Evolutionary conservation across 495 filamentous ascomycete genomes (phyloP).

Genomic region (Friedmanniomyces endolithicus): DNA sequence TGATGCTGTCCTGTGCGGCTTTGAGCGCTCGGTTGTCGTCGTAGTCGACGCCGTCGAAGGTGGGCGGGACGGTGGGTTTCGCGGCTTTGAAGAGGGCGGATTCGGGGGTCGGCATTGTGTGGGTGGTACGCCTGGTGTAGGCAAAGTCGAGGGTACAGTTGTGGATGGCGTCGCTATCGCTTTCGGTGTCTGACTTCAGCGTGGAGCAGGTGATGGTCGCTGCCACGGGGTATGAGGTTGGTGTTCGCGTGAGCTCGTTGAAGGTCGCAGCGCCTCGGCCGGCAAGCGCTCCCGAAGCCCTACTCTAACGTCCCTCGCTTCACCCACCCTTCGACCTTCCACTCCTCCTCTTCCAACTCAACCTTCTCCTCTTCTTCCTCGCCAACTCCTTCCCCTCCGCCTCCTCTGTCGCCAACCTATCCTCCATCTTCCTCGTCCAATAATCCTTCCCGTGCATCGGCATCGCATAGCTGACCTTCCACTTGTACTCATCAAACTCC

Average conservation of each 20-base stretch:
- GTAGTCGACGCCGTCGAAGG: constrained; percentile 95
- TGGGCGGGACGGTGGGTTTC: constrained; percentile 86
- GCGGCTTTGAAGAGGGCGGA: constrained; percentile 85
- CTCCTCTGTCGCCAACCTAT: constrained; percentile 9
- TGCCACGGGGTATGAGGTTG: background rate
- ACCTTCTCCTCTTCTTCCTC: background rate
- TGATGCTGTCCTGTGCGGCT: constrained; percentile 84
- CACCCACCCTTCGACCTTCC: constrained; percentile 5
- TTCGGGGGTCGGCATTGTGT: constrained; percentile 74
- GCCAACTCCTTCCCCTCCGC: background rate
- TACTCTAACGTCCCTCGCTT: background rate
- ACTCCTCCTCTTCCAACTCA: constrained; percentile 6
- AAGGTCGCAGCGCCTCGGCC: background rate
- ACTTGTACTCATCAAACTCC: constrained; percentile 26
- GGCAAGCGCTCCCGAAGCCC: background rate
- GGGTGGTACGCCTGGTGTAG: constrained; percentile 1
- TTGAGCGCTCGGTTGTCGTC: constrained; percentile 81
- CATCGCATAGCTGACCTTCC: constrained; percentile 28
- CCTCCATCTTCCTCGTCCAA: constrained; percentile 19
- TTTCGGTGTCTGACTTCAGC: background rate
- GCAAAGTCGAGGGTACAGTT: background rate
- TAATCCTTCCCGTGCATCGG: constrained; percentile 19
- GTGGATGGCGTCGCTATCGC: background rate
- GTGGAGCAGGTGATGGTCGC: background rate
- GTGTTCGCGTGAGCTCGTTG: background rate